These are phyloP conservation scores for Pyropia haitanensis DNA, from an alignment of 23 red algal genomes.

Conservation along the genomic window DNA sequence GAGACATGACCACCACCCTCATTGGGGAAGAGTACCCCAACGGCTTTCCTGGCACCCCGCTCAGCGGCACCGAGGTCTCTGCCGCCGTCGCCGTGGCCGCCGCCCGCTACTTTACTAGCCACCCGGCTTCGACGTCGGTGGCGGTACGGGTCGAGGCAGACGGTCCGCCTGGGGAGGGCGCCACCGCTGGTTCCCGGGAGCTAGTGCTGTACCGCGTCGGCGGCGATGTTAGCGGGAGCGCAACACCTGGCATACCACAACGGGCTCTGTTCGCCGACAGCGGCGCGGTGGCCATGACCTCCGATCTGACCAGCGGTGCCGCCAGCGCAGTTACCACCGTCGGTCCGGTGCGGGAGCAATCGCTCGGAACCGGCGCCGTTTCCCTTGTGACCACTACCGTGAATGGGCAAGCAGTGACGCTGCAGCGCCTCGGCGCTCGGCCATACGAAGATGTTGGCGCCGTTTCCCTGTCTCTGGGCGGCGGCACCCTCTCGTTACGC, in stretches of 20 bases:
- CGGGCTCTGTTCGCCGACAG: too few species aligned
- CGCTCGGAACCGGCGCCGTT: too few species aligned
- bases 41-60: neutral
- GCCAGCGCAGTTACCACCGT: too few species aligned
- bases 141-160: neutral
- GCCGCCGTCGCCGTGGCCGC: neutral
- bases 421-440: neutral
- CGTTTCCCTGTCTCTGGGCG: neutral
- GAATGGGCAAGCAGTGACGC: neutral
- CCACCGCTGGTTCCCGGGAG: too few species aligned
- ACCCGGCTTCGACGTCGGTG: neutral
- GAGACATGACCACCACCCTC: neutral
- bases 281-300: too few species aligned
- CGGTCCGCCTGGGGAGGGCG: too few species aligned
- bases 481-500: neutral
- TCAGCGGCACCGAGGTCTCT: neutral
- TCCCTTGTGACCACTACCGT: neutral
- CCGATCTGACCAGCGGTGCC: too few species aligned
- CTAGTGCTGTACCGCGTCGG: too few species aligned
- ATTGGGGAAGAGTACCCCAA: neutral
- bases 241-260: too few species aligned
- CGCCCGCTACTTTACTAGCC: neutral
- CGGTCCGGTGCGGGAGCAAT: neutral
- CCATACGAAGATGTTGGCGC: neutral
- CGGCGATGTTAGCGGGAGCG: too few species aligned